Conservation (phyloP, 1,139 yeast genomes). For the Taiozyma onychis region DNA sequence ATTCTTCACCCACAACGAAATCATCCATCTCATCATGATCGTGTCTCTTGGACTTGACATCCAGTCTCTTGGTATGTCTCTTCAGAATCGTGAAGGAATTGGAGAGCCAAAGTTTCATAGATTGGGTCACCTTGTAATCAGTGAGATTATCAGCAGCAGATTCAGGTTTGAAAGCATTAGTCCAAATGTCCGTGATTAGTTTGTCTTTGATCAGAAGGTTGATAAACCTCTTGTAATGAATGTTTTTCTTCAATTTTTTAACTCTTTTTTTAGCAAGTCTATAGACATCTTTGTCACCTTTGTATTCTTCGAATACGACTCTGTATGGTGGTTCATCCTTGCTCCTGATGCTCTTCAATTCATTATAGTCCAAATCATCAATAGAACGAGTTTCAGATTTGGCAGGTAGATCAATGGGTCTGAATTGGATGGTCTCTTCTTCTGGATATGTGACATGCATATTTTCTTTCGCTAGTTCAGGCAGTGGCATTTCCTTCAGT, state of each 20-base stretch:
- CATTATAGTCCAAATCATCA: not conserved
- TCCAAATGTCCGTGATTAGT: conserved; percentile 32
- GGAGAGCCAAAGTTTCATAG: conserved; percentile 42
- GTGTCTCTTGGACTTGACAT: conserved; percentile 15
- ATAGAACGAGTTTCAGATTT: not conserved
- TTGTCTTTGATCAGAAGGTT: conserved; percentile 16
- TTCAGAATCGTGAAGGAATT: conserved; percentile 42
- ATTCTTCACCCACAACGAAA: conserved; percentile 40
- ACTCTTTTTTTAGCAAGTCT: conserved; percentile 1
- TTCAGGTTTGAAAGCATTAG: conserved; percentile 39
- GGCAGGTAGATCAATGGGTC: not conserved
- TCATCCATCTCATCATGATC: conserved; percentile 31
- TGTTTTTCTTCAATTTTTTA: conserved; percentile 15
- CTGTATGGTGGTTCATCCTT: not conserved
- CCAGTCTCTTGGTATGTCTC: conserved; percentile 30
- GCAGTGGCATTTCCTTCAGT: conserved; percentile 14
- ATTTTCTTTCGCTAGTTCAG: conserved; percentile 7
- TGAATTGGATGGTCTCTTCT: conserved; percentile 2
- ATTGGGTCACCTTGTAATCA: conserved; percentile 20
- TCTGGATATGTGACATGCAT: conserved; percentile 11
- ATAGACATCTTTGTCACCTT: not conserved
- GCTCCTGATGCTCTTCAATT: not conserved
- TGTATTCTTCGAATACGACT: not conserved
- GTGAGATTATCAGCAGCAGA: conserved; percentile 34
- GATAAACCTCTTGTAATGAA: conserved; percentile 23